Base-by-base conservation (phyloP, 495 filamentous ascomycete genomes). In the Aspergillus sclerotioniger region DNA sequence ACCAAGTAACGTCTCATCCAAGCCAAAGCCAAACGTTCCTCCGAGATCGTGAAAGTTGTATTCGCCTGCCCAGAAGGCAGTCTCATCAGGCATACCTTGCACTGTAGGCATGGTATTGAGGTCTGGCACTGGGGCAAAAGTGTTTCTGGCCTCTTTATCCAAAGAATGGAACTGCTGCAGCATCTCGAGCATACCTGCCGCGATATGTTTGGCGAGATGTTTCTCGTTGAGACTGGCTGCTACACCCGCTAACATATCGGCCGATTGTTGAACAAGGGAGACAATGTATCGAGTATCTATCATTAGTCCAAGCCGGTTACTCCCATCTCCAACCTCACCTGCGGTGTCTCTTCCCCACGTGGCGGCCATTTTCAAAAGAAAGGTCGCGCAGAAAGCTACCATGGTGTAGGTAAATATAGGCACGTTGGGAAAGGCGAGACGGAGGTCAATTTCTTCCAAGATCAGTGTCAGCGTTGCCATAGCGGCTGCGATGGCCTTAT, bases 351-450 rank as follows among this genome's bases (percentile, higher is more conserved):
- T 13, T 41, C 37, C 37, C 1, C 59, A 65, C 28, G 8, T 39
- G 16, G 63, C 61, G 25, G 70, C 68, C 56, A 75, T 66, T 49
- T 75, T 75, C 19, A 75, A 61, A 8, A 74, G 69, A 47, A 74
- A 73, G 8, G 66, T 63, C 3, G 76, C 75, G 16, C 67, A 67
- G 49, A 70, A 78, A 0, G 73, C 64, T 13, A 78, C 71, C 76
- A 78, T 80, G 15, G 76, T 76, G 47, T 76, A 72, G 2, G 71
- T 59, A 45, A 72, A 79, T 13, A 77, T 63, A 9, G 76, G 76
- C 8, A 77, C 69, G 17, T 73, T 72, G 25, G 70, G 61, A 9
- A 78, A 58, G 8, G 71, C 71, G 45, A 62, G 51, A 8, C 71
- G 68, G 25, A 78, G 67, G 15, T 74, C 71, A 1, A 59, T 56